Base-by-base conservation (phyloP, 805 yeast species). In the Yarrowia sp. region DNA sequence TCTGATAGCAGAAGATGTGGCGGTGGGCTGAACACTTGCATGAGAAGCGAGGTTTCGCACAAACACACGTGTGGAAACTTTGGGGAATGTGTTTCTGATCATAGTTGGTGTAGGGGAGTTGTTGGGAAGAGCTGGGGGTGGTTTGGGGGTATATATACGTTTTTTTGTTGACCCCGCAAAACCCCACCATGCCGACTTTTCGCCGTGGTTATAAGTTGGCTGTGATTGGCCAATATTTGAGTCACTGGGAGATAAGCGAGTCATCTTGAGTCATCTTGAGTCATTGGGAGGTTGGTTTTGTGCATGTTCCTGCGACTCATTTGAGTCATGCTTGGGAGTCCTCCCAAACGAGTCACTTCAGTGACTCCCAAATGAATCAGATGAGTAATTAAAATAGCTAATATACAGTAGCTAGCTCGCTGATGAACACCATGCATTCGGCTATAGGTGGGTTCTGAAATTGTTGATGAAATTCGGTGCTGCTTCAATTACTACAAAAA, bases 81-180 rank as follows among this genome's bases (percentile, higher is more conserved):
- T 20, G 14, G 49, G 40, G 9, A 33, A 33, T 10, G 50, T 30
- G 8, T 24, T 30, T 58, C 64, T 50, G 13, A 58, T 40, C 49
- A 58, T 58, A 5, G 58, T 20, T 3, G 20, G 63, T 15, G 20
- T 10, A 3, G 15, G 10, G 12, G n/a, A n/a, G 49, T 24, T 39
- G 46, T 24, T 55, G 46, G 63, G 63, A n/a, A 42, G 13, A 19
- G 14, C 12, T 8, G 15, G 50, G 39, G 19, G 64, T 10, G 3
- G 13, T 3, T 33, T 24, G 24, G 42, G 50, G 50, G 40, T 40
- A 34, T 43, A 30, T 58, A 58, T 58, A 58, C 40, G 17, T 14
- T 30, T 58, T 58, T 58, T 58, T 19, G 50, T 58, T 58, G 49
- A 42, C 64, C 64, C 64, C 64, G 50, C 49, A 38, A 42, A 36